Base-by-base conservation (phyloP, 208 protist species). In the Acanthamoeba lenticulata region DNA sequence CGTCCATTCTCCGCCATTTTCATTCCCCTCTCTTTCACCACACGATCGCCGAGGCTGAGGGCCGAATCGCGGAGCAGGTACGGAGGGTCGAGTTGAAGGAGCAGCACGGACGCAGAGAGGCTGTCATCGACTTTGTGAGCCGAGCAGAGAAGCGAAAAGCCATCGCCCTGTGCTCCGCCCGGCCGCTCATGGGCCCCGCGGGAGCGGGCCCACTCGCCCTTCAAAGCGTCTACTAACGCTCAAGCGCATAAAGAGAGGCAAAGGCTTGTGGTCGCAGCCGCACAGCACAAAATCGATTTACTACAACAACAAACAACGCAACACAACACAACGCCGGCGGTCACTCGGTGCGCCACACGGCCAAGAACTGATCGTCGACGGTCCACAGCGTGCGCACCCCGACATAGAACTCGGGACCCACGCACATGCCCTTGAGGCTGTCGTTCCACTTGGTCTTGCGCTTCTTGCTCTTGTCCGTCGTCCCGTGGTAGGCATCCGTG, bases 371-470 rank as follows among this genome's bases (percentile, higher is more conserved):
- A 21, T 85, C 74, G 44, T 85, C 74, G 42, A 85, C 74, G 44
- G 74, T 85, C 74, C 74, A 85, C 74, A 85, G 44, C n/a, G 74
- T 85, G 74, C n/a, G 74, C 74, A 85, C 74, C 6, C 74, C 74
- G n/a, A 85, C 74, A 27, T 47, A 85, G 44, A 85, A 85, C 44
- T 85, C 74, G 1, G 74, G 44, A 21, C 74, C 74, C 42, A 15
- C 5, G 44, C 74, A 85, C 74, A 85, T 55, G 44, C 74, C 74
- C 74, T 85, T 85, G 74, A 85, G 32, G 44, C 74, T 85, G 74
- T 85, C 74, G 74, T 85, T 55, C 74, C 74, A 85, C 74, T 85
- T 85, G n/a, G 74, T 85, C 74, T 85, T 85, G 21, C 44, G 57
- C 57, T 65, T 85, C 74, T 85, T 85, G 74, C 44, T 85, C 74